Evolutionary conservation across 2,329 filamentous ascomycete genomes (phyloP).

Genomic region (Pseudogymnoascus pannorum): DNA sequence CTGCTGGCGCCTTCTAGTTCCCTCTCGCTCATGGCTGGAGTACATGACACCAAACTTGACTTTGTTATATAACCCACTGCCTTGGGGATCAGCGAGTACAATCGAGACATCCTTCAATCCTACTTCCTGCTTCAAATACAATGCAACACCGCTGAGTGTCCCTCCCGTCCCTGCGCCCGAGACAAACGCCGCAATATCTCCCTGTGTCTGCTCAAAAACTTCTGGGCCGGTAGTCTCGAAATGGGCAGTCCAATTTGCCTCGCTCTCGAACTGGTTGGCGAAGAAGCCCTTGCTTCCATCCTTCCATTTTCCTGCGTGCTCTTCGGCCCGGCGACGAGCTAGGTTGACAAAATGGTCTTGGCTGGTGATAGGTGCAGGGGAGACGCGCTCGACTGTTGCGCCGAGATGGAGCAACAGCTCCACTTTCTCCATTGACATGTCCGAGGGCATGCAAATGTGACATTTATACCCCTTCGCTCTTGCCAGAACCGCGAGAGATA

Average conservation of each 20-base stretch:
- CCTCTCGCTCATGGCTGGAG: slow-evolving; percentile 78
- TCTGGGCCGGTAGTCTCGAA: slow-evolving; percentile 79
- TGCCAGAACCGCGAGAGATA: slow-evolving; percentile 84
- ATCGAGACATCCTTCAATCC: slow-evolving; percentile 40
- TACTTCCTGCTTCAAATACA: slow-evolving; percentile 65
- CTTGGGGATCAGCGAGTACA: slow-evolving; percentile 87
- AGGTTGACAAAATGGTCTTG: slow-evolving; percentile 91
- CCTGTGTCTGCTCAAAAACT: slow-evolving; percentile 71
- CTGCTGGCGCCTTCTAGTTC: slow-evolving; percentile 79
- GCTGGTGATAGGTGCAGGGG: slow-evolving; percentile 88
- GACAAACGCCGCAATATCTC: slow-evolving; percentile 76
- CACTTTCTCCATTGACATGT: slow-evolving; percentile 83
- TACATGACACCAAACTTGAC: slow-evolving; percentile 96
- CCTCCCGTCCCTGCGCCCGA: slow-evolving; percentile 92
- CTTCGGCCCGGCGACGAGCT: slow-evolving; percentile 65
- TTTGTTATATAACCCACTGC: slow-evolving; percentile 87
- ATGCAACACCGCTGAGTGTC: slow-evolving; percentile 80
- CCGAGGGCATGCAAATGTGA: slow-evolving; percentile 95
- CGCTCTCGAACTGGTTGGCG: slow-evolving; percentile 91
- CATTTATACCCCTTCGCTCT: slow-evolving; percentile 83
- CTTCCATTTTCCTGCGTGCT: slow-evolving; percentile 55
- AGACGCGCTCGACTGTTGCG: slow-evolving; percentile 84
- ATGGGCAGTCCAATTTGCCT: slow-evolving; percentile 84
- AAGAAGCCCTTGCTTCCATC: slow-evolving; percentile 77
- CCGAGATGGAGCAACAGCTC: slow-evolving; percentile 83